These are phyloP conservation scores for Sabuloglossum arenarium DNA, from an alignment of 495 filamentous ascomycete genomes.

Conservation along the genomic window DNA sequence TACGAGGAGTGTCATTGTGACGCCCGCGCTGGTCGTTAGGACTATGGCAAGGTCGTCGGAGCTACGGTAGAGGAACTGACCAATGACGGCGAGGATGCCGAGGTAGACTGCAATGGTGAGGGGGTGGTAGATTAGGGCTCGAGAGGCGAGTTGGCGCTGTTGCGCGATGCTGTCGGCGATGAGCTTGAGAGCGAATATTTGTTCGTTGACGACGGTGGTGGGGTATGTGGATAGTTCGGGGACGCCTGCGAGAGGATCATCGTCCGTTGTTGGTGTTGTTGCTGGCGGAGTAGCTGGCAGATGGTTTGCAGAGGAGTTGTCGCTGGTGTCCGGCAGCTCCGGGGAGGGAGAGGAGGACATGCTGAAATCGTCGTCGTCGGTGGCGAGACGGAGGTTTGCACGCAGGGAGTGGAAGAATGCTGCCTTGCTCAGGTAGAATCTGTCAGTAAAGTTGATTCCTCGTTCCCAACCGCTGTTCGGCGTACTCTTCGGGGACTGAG, in stretches of 20 bases:
- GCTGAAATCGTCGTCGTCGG: background rate
- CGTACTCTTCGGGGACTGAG: too few species aligned
- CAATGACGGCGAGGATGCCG: slow-evolving; percentile 17
- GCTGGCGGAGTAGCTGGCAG: background rate
- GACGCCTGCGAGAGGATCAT: background rate
- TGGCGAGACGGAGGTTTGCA: background rate
- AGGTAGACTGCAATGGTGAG: slow-evolving; percentile 20
- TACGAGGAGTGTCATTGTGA: slow-evolving; percentile 24
- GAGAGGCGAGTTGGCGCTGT: slow-evolving; percentile 34
- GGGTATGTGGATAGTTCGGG: background rate
- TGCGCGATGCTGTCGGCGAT: slow-evolving; percentile 40
- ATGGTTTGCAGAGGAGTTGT: too few species aligned
- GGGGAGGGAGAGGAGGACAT: background rate
- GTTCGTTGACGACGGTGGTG: slow-evolving; percentile 15
- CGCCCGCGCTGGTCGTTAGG: slow-evolving; percentile 21
- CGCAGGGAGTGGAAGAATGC: background rate
- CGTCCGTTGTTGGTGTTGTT: background rate
- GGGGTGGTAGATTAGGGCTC: slow-evolving; percentile 30
- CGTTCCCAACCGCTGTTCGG: too few species aligned
- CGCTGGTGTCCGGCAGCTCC: background rate
- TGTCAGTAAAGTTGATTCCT: too few species aligned
- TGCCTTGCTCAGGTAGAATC: background rate
- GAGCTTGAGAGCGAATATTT: slow-evolving; percentile 25
- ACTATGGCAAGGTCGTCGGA: slow-evolving; percentile 16
- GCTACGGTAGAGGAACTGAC: slow-evolving; percentile 14